A percentile compares a stretch with the other conserved stretches of the same genome.
These are phyloP conservation scores for Trichophyton rubrum DNA, from an alignment of 2,329 filamentous ascomycete species.

Conservation along the genomic window DNA sequence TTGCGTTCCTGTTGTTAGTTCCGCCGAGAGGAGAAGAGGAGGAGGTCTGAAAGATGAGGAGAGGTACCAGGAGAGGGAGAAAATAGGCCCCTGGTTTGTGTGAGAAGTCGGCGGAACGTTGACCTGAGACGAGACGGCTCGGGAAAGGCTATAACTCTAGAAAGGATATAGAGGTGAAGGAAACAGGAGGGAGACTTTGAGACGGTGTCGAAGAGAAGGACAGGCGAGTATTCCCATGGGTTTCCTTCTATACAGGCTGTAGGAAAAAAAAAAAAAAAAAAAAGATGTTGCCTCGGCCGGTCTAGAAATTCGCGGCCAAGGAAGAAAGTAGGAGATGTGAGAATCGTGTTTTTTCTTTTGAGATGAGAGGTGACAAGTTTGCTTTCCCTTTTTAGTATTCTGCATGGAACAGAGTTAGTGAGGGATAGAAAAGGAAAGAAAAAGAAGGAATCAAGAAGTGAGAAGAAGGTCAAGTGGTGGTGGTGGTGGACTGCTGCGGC, in stretches of 20 bases:
- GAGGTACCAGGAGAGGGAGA: no score
- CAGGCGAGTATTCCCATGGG: background rate
- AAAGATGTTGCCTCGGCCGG: background rate
- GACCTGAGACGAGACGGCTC: background rate
- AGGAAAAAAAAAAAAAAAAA: no score
- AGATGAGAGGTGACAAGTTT: background rate
- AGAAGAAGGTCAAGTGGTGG: background rate
- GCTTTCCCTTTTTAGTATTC: background rate
- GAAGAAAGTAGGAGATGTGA: background rate
- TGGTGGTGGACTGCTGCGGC: background rate
- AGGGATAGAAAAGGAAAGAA: background rate
- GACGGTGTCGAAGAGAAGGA: background rate
- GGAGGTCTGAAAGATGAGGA: background rate
- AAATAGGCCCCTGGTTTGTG: no score
- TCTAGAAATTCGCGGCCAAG: background rate
- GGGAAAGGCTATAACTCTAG: background rate
- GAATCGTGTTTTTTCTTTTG: background rate
- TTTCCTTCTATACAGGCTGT: background rate
- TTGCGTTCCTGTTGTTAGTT: background rate
- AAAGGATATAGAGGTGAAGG: background rate
- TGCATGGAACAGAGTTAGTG: background rate
- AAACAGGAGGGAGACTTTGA: background rate
- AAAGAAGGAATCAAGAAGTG: background rate
- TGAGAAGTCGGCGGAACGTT: background rate
- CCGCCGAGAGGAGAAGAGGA: background rate